These are phyloP conservation scores for Xylaria sp. DNA, from an alignment of 2,329 filamentous ascomycete species.

Conservation along the genomic window DNA sequence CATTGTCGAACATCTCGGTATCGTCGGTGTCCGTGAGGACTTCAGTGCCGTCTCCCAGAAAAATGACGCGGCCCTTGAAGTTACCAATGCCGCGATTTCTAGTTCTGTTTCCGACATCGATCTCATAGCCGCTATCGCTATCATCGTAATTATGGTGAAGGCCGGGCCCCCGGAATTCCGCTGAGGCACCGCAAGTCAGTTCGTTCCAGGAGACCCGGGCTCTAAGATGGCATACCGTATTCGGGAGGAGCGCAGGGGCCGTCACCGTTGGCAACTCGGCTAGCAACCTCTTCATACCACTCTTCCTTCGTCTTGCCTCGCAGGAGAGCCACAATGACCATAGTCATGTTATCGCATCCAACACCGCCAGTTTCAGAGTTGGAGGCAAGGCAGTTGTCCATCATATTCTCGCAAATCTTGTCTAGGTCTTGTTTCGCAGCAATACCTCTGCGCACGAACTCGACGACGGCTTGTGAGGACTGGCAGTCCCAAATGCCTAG, in stretches of 20 bases:
- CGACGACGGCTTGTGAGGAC: slow-evolving; percentile 92
- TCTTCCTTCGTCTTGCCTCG: slow-evolving; percentile 91
- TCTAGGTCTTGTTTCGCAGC: slow-evolving; percentile 92
- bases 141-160: slow-evolving; percentile 80
- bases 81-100: slow-evolving; percentile 62
- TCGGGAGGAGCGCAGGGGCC: slow-evolving; percentile 97
- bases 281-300: slow-evolving; percentile 95
- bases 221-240: slow-evolving; percentile 75
- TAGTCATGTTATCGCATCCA: slow-evolving; percentile 99
- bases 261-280: slow-evolving; percentile 91
- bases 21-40: slow-evolving; percentile 84
- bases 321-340: slow-evolving; percentile 83
- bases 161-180: slow-evolving; percentile 78
- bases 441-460: slow-evolving; percentile 94
- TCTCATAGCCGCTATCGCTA: slow-evolving; percentile 70
- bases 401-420: slow-evolving; percentile 99
- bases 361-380: slow-evolving; percentile 98
- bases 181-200: slow-evolving; percentile 44
- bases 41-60: slow-evolving; percentile 92
- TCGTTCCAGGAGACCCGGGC: slow-evolving; percentile 28
- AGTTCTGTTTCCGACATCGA: slow-evolving; percentile 62
- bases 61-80: slow-evolving; percentile 81
- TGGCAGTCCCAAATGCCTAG: slow-evolving; percentile 99
- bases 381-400: slow-evolving; percentile 98
- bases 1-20: slow-evolving; percentile 86